Base-by-base conservation (phyloP, 192 early-diverging fungal species). In the Chytriomyces hyalinus region DNA sequence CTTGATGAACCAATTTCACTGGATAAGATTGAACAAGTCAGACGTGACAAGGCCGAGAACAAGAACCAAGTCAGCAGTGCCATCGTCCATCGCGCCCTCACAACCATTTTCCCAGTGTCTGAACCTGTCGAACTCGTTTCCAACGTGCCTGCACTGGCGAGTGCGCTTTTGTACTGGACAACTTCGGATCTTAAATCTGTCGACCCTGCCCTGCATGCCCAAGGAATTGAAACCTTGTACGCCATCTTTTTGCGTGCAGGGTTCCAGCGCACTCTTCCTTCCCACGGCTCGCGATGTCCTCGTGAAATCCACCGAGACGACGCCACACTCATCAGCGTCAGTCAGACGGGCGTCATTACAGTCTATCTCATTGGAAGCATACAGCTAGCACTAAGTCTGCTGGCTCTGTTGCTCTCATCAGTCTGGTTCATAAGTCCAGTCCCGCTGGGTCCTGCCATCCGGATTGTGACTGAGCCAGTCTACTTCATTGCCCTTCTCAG, bases 161-260 rank as follows among this genome's bases (percentile, higher is more conserved):
- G 68, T 43, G 75, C 75, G 15, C 24, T 76, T 22, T 22, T 68
- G 5, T 76, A 59, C 20, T 76, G 75, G 75, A 76, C 65, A 51
- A 50, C 22, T 7, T 9, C 15, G 13, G 75, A 76, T 20, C 50
- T 76, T 20, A 76, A 50, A 47, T 64, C 63, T 4, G 43, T 76
- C 6, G 75, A 76, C 50, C 63, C 65, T 36, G 36, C 75, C 3
- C 65, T 76, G 8, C 57, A 49, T 43, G 20, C 24, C 0, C 6
- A 2, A n/a, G 75, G 75, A 67, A 67, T 76, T 3, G 75, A 76
- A 44, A 67, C 75, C 15, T 3, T 76, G 4, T 22, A 49, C 11
- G 28, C 20, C 64, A 50, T 76, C 28, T 20, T 76, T 4, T 17
- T 76, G 2, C 36, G 75, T 13, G 75, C 65, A 50, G 75, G 64